Evolutionary conservation across 176 grass and related monocot species (phyloP).

Genomic region (Lolium perenne): DNA sequence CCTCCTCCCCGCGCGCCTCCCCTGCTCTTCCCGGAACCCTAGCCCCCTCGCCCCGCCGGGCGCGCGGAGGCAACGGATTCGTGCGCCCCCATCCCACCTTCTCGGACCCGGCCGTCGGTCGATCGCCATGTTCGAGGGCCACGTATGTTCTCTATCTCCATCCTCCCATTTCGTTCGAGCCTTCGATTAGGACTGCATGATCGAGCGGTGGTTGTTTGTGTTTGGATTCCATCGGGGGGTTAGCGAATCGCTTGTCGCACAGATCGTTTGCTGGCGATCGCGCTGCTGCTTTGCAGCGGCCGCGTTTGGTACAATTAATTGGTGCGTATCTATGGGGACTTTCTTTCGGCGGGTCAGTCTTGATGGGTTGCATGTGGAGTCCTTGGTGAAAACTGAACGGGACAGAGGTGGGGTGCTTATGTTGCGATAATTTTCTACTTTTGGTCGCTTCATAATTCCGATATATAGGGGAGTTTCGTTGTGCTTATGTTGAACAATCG

Average conservation of each 20-base stretch:
- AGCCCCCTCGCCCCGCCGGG: constrained; percentile 9
- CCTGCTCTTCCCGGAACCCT: constrained; percentile 27
- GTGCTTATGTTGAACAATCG: background rate
- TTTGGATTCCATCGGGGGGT: background rate
- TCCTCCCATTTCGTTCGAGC: background rate
- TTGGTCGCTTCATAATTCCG: background rate
- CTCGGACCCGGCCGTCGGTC: constrained; percentile 13
- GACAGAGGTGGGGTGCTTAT: background rate
- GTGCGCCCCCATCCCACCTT: background rate
- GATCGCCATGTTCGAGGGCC: constrained; percentile 62
- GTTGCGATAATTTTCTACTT: background rate
- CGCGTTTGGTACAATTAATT: background rate
- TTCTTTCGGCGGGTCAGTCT: constrained; percentile 20
- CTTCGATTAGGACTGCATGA: background rate
- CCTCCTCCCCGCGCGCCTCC: background rate
- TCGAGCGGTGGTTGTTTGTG: constrained; percentile 7
- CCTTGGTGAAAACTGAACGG: background rate
- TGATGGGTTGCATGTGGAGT: constrained; percentile 21
- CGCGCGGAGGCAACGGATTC: constrained; percentile 37
- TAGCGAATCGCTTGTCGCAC: background rate
- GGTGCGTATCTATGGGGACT: constrained; percentile 14
- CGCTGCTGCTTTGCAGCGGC: background rate
- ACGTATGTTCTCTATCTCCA: constrained; percentile 42
- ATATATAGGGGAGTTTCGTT: background rate
- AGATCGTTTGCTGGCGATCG: constrained; percentile 9